phyloP scores from a whole-genome alignment of 73 alveolate genomes.

The Tetrahymena thermophila region DNA sequence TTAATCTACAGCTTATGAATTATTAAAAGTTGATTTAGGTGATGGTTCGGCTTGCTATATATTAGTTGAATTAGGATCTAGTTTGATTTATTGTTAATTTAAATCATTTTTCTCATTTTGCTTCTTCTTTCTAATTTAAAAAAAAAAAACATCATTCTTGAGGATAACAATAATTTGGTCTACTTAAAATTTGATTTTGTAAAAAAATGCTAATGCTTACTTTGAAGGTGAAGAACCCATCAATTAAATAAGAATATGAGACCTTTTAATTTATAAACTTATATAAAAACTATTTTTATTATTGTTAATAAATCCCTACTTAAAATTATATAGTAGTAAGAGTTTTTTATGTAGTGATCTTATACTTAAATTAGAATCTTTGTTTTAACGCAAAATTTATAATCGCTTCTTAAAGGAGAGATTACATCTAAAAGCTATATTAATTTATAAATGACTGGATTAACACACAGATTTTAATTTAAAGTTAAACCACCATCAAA shows the following conservation, averaged over 20 bases:
- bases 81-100: background rate
- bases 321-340: too few relatives aligned
- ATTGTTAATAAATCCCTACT: too few relatives aligned
- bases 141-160: background rate
- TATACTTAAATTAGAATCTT: background rate
- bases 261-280: too few relatives aligned
- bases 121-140: background rate
- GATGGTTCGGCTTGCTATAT: background rate
- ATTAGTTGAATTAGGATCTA: background rate
- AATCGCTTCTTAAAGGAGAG: background rate
- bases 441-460: too few relatives aligned
- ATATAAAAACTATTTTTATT: background rate
- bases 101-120: background rate
- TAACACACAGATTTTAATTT: too few relatives aligned
- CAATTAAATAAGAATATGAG: background rate
- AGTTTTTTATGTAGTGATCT: too few relatives aligned
- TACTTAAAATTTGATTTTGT: background rate
- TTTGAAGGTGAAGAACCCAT: background rate
- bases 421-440: background rate
- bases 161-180: too few relatives aligned
- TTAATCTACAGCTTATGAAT: background rate
- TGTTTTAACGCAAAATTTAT: background rate
- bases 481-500: too few relatives aligned
- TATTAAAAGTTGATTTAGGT: background rate
- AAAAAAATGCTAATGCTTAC: background rate